Percentiles rank a stretch among this genome's conserved stretches.
phyloP scores from a whole-genome alignment of 1,284 basidiomycete genomes.

The Irpex lacteus region DNA sequence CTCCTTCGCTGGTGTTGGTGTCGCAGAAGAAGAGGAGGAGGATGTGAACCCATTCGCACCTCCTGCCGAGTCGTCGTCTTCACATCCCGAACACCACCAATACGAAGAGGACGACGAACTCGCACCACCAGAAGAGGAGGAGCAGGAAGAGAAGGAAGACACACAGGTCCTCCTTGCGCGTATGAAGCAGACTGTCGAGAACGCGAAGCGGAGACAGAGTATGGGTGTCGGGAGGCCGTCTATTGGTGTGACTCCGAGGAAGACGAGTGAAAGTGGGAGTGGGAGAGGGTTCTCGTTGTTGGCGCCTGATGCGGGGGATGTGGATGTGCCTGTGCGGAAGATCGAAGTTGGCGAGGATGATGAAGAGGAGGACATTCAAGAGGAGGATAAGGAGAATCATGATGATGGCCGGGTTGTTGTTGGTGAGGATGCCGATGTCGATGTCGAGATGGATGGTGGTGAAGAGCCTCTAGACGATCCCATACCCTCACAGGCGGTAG shows the following conservation, averaged over 20 bases:
- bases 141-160: slow-evolving; percentile 38
- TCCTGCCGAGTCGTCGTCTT: neutral
- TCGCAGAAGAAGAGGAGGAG: too few species aligned
- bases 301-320: slow-evolving; percentile 18
- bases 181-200: slow-evolving; percentile 62
- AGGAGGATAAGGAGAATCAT: slow-evolving; percentile 4
- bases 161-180: slow-evolving; percentile 52
- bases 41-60: neutral
- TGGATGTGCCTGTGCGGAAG: slow-evolving; percentile 5
- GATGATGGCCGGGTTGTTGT: neutral
- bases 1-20: neutral
- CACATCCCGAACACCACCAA: neutral
- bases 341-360: slow-evolving; percentile 18
- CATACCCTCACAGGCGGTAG: neutral
- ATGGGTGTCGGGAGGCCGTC: slow-evolving; percentile 18
- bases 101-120: neutral
- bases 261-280: slow-evolving; percentile 22
- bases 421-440: slow-evolving; percentile 11
- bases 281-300: slow-evolving; percentile 30
- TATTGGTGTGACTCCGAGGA: slow-evolving; percentile 21
- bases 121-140: slow-evolving; percentile 11
- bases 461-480: slow-evolving; percentile 10
- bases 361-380: slow-evolving; percentile 7
- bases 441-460: slow-evolving; percentile 3
- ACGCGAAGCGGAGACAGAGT: slow-evolving; percentile 54